phyloP scores from a whole-genome alignment of 805 yeast species.

The Pichia manshurica region DNA sequence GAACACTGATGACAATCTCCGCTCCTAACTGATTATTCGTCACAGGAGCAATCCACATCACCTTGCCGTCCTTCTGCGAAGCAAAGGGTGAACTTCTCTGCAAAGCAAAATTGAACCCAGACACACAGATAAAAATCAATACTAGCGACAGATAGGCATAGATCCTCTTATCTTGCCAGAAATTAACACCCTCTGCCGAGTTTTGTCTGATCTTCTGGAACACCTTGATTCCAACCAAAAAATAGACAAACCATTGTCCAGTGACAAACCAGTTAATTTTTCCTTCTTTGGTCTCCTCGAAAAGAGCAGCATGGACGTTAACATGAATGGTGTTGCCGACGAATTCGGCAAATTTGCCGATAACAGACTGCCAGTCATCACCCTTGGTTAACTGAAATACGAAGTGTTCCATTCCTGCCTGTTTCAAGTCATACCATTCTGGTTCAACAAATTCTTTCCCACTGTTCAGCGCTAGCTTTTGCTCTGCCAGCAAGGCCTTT shows the following conservation, averaged over 20 bases:
- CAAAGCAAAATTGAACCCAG: conserved; percentile 62
- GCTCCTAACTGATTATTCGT: conserved; percentile 63
- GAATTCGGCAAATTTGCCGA: conserved; percentile 9
- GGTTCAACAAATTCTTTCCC: conserved; percentile 7
- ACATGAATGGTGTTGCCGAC: conserved; percentile 4
- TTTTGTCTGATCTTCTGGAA: conserved; percentile 2
- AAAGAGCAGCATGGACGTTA: conserved; percentile 8
- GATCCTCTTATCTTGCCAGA: conserved; percentile 12
- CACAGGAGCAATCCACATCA: conserved; percentile 55
- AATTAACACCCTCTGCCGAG: not conserved
- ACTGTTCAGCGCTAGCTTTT: not conserved
- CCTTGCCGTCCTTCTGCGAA: conserved; percentile 42
- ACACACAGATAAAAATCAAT: conserved; percentile 39
- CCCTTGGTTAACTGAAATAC: conserved; percentile 13
- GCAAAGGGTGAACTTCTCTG: conserved; percentile 60
- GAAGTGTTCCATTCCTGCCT: conserved; percentile 16
- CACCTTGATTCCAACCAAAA: conserved; percentile 10
- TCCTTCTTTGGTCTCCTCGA: not conserved
- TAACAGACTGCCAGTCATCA: conserved; percentile 12
- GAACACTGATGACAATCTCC: conserved; percentile 52
- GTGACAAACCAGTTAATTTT: conserved; percentile 8
- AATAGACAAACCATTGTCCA: conserved; percentile 8
- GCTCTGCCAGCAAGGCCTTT: not conserved
- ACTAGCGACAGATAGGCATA: conserved; percentile 30
- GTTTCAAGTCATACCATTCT: conserved; percentile 7